Conservation (phyloP, 208 protist species). For the Leptomonas pyrrhocoris region DNA sequence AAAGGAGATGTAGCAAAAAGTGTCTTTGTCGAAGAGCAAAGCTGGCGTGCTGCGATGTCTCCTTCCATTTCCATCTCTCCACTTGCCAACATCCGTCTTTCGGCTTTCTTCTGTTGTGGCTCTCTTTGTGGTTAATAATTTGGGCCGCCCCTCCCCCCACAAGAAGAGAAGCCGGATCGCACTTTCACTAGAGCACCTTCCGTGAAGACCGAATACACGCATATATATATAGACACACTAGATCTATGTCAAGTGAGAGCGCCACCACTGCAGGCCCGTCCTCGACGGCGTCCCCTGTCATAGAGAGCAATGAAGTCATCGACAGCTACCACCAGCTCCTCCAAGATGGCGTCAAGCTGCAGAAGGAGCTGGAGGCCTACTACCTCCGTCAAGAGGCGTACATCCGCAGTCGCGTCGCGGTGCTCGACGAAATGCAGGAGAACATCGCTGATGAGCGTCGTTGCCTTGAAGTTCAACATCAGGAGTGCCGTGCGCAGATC, state of each 20-base stretch:
- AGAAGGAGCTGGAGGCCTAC: conserved; percentile 80
- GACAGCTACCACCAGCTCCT: conserved; percentile 49
- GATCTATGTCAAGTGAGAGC: conserved; percentile 1
- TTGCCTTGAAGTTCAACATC: conserved; percentile 83
- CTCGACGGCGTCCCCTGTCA: neutral
- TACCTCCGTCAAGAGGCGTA: conserved; percentile 77
- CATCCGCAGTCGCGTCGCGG: conserved; percentile 79
- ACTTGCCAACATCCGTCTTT: too few species aligned
- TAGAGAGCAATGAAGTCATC: conserved; percentile 6
- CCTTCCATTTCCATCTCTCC: too few species aligned
- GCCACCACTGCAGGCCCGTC: neutral
- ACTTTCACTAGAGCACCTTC: neutral
- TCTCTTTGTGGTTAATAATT: too few species aligned
- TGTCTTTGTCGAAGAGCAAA: too few species aligned
- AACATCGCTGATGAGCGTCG: conserved; percentile 83
- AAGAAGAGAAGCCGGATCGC: too few species aligned
- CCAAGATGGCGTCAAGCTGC: conserved; percentile 35
- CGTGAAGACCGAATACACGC: neutral
- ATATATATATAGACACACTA: neutral
- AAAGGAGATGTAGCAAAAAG: too few species aligned
- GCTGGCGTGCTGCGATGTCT: too few species aligned
- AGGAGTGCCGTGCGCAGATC: conserved; percentile 86
- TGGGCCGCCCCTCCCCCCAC: too few species aligned
- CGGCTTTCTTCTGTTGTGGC: too few species aligned
- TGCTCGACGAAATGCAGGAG: conserved; percentile 81